Evolutionary conservation across 495 filamentous ascomycete species (phyloP).

Genomic region (Lepraria neglecta): DNA sequence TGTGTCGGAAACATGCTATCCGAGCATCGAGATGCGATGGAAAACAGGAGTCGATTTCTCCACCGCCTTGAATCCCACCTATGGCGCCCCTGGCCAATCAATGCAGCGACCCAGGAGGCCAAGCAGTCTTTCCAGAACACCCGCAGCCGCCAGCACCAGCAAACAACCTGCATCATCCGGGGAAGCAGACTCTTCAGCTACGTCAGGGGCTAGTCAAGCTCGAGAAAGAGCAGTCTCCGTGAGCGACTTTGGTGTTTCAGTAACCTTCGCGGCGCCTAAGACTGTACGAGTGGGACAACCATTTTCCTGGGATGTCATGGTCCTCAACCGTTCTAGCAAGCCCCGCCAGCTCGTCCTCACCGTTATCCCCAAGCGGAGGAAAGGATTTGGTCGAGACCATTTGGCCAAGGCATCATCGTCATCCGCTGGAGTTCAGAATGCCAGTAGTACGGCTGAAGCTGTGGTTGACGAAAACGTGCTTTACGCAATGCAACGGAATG

Average conservation of each 20-base stretch:
- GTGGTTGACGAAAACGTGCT: conserved; percentile 80
- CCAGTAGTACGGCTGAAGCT: conserved; percentile 60
- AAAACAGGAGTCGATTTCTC: conserved; percentile 78
- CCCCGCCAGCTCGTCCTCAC: conserved; percentile 72
- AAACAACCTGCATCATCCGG: conserved; percentile 25
- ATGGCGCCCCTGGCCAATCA: conserved; percentile 54
- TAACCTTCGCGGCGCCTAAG: conserved; percentile 64
- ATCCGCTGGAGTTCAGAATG: conserved; percentile 37
- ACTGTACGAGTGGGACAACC: conserved; percentile 61
- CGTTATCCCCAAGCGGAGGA: conserved; percentile 71
- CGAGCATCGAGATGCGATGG: conserved; percentile 74
- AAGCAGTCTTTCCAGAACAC: conserved; percentile 45
- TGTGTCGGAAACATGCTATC: conserved; percentile 59
- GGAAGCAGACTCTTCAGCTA: conserved; percentile 23
- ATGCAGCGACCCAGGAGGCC: conserved; percentile 47
- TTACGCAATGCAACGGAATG: conserved; percentile 72
- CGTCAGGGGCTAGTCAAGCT: conserved; percentile 45
- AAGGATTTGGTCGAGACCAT: conserved; percentile 57
- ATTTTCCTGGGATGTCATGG: conserved; percentile 82
- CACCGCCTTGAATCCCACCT: conserved; percentile 55
- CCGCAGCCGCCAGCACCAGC: conserved; percentile 21
- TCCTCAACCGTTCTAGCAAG: conserved; percentile 69
- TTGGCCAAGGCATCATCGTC: conserved; percentile 44
- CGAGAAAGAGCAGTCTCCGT: conserved; percentile 46
- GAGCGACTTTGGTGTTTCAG: conserved; percentile 62